A percentile compares a stretch with the other conserved stretches of the same genome.
These are phyloP conservation scores for Lachnellula arida DNA, from an alignment of 2,329 filamentous ascomycete genomes.

Conservation along the genomic window DNA sequence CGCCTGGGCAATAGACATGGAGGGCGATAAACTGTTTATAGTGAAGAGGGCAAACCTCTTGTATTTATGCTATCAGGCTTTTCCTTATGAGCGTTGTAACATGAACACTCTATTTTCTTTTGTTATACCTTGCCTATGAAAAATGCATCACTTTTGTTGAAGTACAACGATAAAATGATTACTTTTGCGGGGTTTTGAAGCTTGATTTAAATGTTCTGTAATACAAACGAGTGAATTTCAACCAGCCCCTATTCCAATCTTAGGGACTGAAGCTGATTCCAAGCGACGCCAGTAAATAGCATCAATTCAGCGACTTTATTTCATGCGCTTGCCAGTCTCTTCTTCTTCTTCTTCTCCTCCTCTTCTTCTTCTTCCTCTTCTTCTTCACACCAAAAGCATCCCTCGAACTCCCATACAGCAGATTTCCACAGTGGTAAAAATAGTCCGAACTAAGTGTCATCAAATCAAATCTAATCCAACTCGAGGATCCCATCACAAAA, in stretches of 20 bases:
- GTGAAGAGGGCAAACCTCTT: conserved; percentile 16
- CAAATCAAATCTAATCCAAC: too few relatives aligned
- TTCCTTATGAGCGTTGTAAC: conserved; percentile 9
- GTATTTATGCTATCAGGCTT: conserved; percentile 29
- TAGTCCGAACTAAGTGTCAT: too few relatives aligned
- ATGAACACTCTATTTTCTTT: neutral
- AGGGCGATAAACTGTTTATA: conserved; percentile 23
- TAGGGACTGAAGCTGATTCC: neutral
- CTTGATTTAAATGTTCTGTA: neutral
- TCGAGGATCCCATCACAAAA: too few relatives aligned
- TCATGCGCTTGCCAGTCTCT: conserved; percentile 5
- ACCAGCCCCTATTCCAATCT: neutral
- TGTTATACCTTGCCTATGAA: neutral
- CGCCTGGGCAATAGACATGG: conserved; percentile 77
- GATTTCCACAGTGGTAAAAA: too few relatives aligned
- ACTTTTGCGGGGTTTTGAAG: neutral
- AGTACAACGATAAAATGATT: neutral
- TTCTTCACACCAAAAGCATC: too few relatives aligned
- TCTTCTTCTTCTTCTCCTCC: too few relatives aligned
- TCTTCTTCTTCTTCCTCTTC: too few relatives aligned
- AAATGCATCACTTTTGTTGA: neutral
- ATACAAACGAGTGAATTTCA: neutral
- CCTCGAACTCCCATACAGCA: too few relatives aligned
- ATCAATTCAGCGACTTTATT: too few relatives aligned
- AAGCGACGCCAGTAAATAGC: neutral